Evolutionary conservation across 2,329 filamentous ascomycete species (phyloP), one percentile per base, ranked within the genome.

Genomic region (Calonectria pseudoreteaudii): DNA sequence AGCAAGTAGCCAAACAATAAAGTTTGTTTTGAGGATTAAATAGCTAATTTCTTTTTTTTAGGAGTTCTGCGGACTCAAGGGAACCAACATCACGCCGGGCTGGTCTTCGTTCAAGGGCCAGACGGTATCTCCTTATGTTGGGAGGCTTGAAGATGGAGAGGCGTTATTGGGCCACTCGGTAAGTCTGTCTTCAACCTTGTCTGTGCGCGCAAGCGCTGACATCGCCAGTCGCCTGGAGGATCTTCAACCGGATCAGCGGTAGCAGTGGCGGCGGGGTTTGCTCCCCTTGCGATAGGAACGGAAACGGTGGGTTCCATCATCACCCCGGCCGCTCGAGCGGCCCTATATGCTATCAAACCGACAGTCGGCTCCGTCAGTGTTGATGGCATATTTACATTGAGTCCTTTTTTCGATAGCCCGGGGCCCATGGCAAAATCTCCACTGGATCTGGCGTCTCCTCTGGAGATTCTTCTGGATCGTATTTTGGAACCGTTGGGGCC

Each of bases 181-280:
- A 5, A 74, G 72, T 64, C 8, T n/a, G n/a, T n/a, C 9, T 65
- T n/a, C 8, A 18, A 18, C 20, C 14, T 7, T 34, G 3, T 18
- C 44, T 9, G 28, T 47, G 16, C 26, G 11, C 1, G 14, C 34
- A 41, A 4, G 23, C 3, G 23, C 14, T 60, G 5, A 60, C 20
- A 26, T 28, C 14, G 13, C 13, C 26, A 84, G 79, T 73, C 76
- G 1, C 82, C 83, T 0, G 81, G 81, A 0, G 83, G 83, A 36
- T 85, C 81, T 0, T 84, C 83, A 1, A 72, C 79, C 2, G 83
- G 83, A 26, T 83, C 83, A n/a, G 83, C 80, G 14, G 82, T 84
- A 4, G 78, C 79, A 4, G 79, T 83, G 0, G 78, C 82, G 0
- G 81, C 82, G 4, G 82, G 83, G 0, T 82, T 81, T 31, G 72